Conservation (phyloP, 306 rosid species). For the Lablab purpureus region DNA sequence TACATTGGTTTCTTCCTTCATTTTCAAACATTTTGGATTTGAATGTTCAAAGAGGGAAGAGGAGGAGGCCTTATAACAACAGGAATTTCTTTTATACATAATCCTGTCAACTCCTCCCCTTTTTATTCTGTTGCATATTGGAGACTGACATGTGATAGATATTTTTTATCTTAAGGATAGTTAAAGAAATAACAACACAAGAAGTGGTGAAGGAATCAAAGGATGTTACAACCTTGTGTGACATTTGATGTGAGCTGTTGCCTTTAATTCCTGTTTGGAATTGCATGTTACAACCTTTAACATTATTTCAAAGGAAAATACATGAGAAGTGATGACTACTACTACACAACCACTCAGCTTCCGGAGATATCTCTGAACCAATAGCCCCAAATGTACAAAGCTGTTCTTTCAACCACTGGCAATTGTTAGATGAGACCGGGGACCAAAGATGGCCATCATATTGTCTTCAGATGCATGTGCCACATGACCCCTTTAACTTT, state of each 20-base stretch:
- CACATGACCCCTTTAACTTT: conserved; percentile 44
- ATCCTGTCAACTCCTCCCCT: neutral
- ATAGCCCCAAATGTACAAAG: conserved; percentile 42
- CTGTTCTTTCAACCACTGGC: conserved; percentile 44
- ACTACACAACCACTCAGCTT: conserved; percentile 47
- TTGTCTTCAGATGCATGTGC: conserved; percentile 52
- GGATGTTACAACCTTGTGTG: neutral
- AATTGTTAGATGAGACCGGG: conserved; percentile 52
- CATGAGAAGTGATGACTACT: conserved; percentile 43
- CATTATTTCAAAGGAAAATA: conserved; percentile 32
- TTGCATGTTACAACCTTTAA: conserved; percentile 40
- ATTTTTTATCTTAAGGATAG: conserved; percentile 2
- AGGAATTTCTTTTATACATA: neutral
- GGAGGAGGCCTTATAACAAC: neutral
- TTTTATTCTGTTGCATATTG: neutral
- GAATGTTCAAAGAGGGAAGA: conserved; percentile 13
- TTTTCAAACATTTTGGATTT: conserved; percentile 29
- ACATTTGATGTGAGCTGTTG: conserved; percentile 13
- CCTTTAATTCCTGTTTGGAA: conserved; percentile 34
- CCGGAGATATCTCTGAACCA: conserved; percentile 27
- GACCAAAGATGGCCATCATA: conserved; percentile 53
- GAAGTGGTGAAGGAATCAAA: neutral
- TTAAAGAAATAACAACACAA: conserved; percentile 4
- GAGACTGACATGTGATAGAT: neutral
- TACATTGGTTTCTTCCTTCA: conserved; percentile 2